Evolutionary conservation across 345 rosid species (phyloP).

Genomic region (Acer saccharum): DNA sequence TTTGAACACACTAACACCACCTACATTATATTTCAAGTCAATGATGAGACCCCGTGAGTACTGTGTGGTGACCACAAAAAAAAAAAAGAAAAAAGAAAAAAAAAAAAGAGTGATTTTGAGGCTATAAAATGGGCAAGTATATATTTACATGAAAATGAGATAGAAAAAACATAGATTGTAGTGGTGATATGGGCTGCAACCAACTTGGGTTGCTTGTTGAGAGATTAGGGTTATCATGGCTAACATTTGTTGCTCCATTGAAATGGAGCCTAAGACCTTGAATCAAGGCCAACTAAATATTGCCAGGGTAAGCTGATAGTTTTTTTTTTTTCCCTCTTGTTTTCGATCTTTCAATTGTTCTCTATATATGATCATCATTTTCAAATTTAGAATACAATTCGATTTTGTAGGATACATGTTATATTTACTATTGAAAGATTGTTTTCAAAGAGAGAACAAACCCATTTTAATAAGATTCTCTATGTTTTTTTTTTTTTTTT

Average conservation of each 20-base stretch:
- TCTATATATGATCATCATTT: neutral
- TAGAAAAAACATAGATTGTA: neutral
- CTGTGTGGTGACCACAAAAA: neutral
- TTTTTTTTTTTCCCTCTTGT: too few relatives aligned
- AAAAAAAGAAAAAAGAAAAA: neutral
- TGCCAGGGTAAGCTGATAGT: conserved; percentile 32
- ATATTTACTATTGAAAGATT: too few relatives aligned
- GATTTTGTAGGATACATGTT: too few relatives aligned
- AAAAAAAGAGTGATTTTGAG: neutral
- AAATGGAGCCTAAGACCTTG: conserved; percentile 54
- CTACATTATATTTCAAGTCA: neutral
- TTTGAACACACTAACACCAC: neutral
- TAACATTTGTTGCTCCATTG: conserved; percentile 42
- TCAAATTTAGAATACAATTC: too few relatives aligned
- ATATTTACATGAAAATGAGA: neutral
- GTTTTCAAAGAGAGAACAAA: neutral
- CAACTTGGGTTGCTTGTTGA: neutral
- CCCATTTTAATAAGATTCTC: neutral
- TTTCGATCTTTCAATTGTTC: neutral
- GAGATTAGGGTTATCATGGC: conserved; percentile 31
- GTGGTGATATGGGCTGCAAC: conserved; percentile 20
- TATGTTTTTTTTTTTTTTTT: neutral
- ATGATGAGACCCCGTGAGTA: conserved; percentile 6
- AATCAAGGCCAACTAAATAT: conserved; percentile 36
- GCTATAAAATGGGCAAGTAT: conserved; percentile 6